Evolutionary conservation across 805 yeast genomes (phyloP).

Genomic region (Nakazawaea laoshanensis): DNA sequence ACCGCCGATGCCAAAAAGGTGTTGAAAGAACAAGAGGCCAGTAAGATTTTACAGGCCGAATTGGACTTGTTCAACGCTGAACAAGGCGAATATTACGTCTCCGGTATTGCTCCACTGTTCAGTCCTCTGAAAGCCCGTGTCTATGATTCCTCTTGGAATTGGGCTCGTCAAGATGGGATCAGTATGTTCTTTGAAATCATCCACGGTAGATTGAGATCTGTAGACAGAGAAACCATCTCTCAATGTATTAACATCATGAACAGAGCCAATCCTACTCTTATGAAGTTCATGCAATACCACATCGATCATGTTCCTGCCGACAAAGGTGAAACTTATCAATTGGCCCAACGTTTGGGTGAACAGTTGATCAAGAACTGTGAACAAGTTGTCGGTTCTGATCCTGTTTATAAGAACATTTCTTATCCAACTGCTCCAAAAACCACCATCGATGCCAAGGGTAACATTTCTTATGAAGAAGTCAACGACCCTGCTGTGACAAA

Average conservation of each 20-base stretch:
- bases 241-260: constrained; percentile 98
- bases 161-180: constrained; percentile 97
- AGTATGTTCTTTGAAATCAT: constrained; percentile 92
- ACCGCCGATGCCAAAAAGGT: constrained; percentile 84
- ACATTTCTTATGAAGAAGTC: constrained; percentile 73
- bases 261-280: constrained; percentile 87
- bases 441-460: constrained; percentile 80
- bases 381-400: constrained; percentile 67
- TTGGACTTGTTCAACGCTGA: constrained; percentile 86
- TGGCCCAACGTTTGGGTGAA: constrained; percentile 84
- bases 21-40: constrained; percentile 78
- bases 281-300: constrained; percentile 94
- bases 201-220: constrained; percentile 83
- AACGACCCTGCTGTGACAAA: constrained; percentile 89
- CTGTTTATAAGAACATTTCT: constrained; percentile 92
- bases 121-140: constrained; percentile 90
- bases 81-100: constrained; percentile 89
- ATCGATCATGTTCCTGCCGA: constrained; percentile 77
- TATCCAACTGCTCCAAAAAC: constrained; percentile 96
- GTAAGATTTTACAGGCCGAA: constrained; percentile 76
- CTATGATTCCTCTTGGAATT: constrained; percentile 98
- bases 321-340: constrained; percentile 87
- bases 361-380: constrained; percentile 94
- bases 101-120: constrained; percentile 85
- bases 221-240: constrained; percentile 92